These are phyloP conservation scores for Russula sp. DNA, from an alignment of 768 basidiomycete species.

Conservation along the genomic window DNA sequence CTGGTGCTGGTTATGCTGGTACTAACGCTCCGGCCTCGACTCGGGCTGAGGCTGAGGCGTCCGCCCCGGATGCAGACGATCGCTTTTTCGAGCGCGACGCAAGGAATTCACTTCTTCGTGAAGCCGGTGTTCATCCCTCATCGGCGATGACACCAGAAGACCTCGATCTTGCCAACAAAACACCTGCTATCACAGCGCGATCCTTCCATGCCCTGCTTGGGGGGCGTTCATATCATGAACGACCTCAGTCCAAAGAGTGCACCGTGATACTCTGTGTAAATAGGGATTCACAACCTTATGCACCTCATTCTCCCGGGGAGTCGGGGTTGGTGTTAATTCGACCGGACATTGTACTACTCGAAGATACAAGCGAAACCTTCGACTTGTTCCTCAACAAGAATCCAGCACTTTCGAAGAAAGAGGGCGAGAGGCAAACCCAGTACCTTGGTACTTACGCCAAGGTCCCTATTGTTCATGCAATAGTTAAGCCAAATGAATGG, in stretches of 20 bases:
- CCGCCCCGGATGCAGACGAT: too few relatives aligned
- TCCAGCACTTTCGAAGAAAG: too few relatives aligned
- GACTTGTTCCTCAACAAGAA: not conserved
- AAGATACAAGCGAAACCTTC: not conserved
- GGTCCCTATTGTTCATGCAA: not conserved
- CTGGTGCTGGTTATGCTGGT: too few relatives aligned
- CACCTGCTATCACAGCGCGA: not conserved
- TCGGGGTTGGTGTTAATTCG: conserved; percentile 2
- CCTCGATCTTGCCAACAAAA: not conserved
- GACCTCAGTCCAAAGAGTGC: not conserved
- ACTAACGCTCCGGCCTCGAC: too few relatives aligned
- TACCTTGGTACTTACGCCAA: not conserved
- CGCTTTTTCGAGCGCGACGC: not conserved
- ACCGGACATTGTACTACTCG: not conserved
- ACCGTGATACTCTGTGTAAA: not conserved
- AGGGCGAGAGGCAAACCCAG: not conserved
- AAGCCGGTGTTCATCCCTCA: not conserved
- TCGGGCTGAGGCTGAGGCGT: too few relatives aligned
- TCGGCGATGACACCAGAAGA: not conserved
- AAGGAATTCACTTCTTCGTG: not conserved
- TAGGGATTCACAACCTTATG: not conserved
- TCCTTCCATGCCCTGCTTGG: not conserved
- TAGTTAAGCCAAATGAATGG: not conserved
- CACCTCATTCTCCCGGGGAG: not conserved
- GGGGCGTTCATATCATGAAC: not conserved